Base-by-base conservation (phyloP, 2,329 filamentous ascomycete genomes). In the Beauveria australis region DNA sequence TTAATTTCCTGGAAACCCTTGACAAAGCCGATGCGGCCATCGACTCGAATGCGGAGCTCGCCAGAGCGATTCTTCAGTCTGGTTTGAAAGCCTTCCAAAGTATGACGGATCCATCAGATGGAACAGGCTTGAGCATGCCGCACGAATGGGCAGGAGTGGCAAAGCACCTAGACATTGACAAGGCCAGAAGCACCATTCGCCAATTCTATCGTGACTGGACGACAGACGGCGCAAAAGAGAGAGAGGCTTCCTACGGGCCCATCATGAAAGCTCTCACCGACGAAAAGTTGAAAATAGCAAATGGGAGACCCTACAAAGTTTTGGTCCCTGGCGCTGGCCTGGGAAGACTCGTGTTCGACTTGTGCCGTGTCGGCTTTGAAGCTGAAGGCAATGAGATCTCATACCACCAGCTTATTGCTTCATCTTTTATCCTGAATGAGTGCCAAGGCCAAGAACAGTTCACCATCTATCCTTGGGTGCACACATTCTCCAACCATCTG, bases 151-250 rank as follows among this genome's bases (percentile, higher is more conserved):
- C 84, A 22, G 86, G 84, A 5, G 79, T 84, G 37, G 89, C 92
- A 16, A 92, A 87, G 48, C 75, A 85, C 28, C 78, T 79, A 24
- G 93, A 97, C 69, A 78, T 95, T 58, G 91, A 96, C 71, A 99
- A 97, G 74, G 92, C 93, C 2, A 84, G 92, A 64, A 96, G 91
- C 68, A 97, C 92, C 1, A 81, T 99, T 56, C 86, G 93, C 12
- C 94, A 99, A 70, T 90, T 97, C 72, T 97, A 92, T 73, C 87
- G 94, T 18, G 94, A 99, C 73, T 99, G 95, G 94, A 91, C 90
- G 26, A 81, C 79, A 1, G 92, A 89, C 68, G 94, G 93, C 0
- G 78, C 76, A 3, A 70, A 73, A 0, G 95, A 99, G 76, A 80
- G 94, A 44, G 78, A 84, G n/a, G 84, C 85, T 3, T 91, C 89